Conservation (phyloP, 148 eudicot species). For the Heliamphora exappendiculata region DNA sequence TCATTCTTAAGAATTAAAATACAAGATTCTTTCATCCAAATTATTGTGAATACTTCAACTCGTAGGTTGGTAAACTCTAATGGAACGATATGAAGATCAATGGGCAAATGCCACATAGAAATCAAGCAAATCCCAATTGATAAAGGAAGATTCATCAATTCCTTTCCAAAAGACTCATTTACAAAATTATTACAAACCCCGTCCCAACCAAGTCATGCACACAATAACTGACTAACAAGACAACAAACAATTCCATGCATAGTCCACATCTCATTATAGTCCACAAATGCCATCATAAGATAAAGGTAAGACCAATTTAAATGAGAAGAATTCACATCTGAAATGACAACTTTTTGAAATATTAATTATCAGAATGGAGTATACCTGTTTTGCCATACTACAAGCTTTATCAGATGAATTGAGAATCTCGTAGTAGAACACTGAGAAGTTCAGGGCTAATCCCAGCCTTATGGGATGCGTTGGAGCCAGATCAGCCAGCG, state of each 20-base stretch:
- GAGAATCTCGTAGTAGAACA: conserved; percentile 51
- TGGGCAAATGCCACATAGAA: background rate
- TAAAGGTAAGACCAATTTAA: background rate
- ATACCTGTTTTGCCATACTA: conserved; percentile 46
- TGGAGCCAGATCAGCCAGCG: conserved; percentile 41
- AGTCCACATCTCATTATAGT: background rate
- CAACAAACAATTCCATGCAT: background rate
- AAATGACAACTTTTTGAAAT: background rate
- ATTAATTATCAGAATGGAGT: background rate
- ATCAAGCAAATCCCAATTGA: background rate
- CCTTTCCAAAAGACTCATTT: background rate
- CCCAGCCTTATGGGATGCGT: conserved; percentile 56
- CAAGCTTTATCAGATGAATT: conserved; percentile 54
- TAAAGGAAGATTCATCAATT: background rate
- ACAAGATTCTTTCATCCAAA: background rate
- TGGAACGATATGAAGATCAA: background rate
- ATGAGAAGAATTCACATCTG: background rate
- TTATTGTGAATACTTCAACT: background rate
- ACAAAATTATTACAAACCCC: background rate
- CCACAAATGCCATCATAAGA: background rate
- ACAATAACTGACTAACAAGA: background rate
- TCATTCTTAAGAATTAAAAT: background rate
- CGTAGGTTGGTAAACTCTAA: background rate
- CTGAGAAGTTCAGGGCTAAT: conserved; percentile 45
- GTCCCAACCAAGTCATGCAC: background rate